Evolutionary conservation across 2,329 filamentous ascomycete species (phyloP).

Genomic region (Talaromyces sp.): DNA sequence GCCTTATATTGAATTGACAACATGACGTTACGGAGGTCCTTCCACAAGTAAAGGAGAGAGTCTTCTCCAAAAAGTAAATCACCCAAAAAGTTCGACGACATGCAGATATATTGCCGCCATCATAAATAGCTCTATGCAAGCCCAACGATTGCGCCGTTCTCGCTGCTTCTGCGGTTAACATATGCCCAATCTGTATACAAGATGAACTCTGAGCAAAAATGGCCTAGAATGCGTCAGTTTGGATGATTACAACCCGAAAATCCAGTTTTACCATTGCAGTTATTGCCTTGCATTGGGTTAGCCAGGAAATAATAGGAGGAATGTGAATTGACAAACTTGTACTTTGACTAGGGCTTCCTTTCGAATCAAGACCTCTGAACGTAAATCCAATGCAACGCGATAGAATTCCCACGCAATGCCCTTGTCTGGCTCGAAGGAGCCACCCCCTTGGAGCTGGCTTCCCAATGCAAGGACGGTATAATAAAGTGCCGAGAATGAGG

Average conservation of each 20-base stretch:
- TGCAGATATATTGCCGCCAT: neutral
- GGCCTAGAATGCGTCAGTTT: constrained; percentile 6
- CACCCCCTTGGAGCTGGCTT: neutral
- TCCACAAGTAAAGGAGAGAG: neutral
- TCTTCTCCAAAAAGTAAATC: neutral
- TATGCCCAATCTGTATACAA: neutral
- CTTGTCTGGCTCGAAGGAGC: neutral
- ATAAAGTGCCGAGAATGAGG: neutral
- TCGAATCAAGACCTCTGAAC: neutral
- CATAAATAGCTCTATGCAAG: neutral
- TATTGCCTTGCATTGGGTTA: constrained; percentile 13
- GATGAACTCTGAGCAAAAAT: constrained; percentile 1
- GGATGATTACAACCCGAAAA: neutral
- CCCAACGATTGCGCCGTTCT: neutral
- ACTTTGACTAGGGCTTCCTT: neutral
- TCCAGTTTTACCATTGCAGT: constrained; percentile 18
- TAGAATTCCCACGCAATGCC: neutral
- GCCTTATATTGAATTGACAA: neutral
- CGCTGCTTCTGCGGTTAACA: neutral
- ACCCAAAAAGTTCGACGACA: neutral
- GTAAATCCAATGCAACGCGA: neutral
- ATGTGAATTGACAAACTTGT: neutral
- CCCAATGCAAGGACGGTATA: neutral
- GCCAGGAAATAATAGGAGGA: neutral
- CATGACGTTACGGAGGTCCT: neutral